These are phyloP conservation scores for Fusarium siculi DNA, from an alignment of 2,329 filamentous ascomycete species.

Conservation along the genomic window DNA sequence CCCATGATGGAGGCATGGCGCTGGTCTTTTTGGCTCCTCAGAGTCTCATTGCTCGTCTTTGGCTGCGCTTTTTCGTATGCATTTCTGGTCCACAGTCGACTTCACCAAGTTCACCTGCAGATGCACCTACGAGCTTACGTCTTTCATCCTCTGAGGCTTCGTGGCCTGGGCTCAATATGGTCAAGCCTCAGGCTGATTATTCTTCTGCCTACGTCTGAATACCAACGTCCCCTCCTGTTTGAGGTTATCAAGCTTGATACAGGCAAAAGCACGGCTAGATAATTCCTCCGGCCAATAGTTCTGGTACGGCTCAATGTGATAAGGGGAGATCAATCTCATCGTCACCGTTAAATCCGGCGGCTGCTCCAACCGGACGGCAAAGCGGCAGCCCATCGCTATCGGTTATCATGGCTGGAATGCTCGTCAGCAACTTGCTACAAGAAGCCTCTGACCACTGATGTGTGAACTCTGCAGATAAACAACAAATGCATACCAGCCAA, in stretches of 20 bases:
- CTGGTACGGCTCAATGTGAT: slow-evolving; percentile 3
- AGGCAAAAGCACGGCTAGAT: slow-evolving; percentile 22
- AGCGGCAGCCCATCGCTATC: slow-evolving; percentile 15
- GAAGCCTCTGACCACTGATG: neutral
- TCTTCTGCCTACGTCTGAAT: slow-evolving; percentile 24
- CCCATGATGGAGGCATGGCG: slow-evolving; percentile 35
- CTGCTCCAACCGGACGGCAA: slow-evolving; percentile 23
- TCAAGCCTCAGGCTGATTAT: slow-evolving; percentile 41
- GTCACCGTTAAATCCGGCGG: slow-evolving; percentile 6
- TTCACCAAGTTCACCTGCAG: slow-evolving; percentile 29
- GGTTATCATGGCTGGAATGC: slow-evolving; percentile 25
- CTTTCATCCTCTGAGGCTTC: slow-evolving; percentile 32
- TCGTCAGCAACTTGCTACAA: slow-evolving; percentile 6
- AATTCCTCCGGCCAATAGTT: slow-evolving; percentile 29
- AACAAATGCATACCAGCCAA: slow-evolving; percentile 12
- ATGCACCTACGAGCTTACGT: slow-evolving; percentile 40
- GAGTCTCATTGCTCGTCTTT: slow-evolving; percentile 18
- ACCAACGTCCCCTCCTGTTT: slow-evolving; percentile 27
- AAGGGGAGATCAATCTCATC: slow-evolving; percentile 6
- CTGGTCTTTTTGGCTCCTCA: neutral
- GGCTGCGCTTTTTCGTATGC: slow-evolving; percentile 28
- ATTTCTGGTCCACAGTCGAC: slow-evolving; percentile 23
- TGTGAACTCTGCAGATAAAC: slow-evolving; percentile 12
- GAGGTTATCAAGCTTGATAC: slow-evolving; percentile 23
- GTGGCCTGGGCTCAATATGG: slow-evolving; percentile 43